Conservation (phyloP, 805 yeast species). For the Ogataea chonburiensis region DNA sequence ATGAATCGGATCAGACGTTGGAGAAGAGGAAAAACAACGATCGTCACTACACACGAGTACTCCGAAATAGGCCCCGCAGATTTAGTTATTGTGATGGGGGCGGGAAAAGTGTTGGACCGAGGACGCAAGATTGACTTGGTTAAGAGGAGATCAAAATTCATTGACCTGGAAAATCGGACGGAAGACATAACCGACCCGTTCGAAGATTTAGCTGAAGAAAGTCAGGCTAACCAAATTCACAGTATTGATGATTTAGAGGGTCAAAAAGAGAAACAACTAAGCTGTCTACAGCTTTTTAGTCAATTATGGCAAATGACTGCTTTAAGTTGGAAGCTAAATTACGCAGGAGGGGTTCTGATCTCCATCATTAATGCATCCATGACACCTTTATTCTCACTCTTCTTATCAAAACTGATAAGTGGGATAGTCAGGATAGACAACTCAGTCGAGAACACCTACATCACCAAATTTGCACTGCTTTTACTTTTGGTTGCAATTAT, state of each 20-base stretch:
- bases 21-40: constrained; percentile 71
- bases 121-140: constrained; percentile 4
- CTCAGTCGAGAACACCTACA: constrained; percentile 27
- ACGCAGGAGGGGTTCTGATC: constrained; percentile 51
- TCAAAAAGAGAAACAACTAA: constrained; percentile 7
- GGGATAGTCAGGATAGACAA: constrained; percentile 55
- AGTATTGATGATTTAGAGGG: constrained; percentile 11
- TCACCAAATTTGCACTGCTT: constrained; percentile 65
- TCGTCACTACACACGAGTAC: constrained; percentile 78
- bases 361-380: constrained; percentile 59
- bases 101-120: constrained; percentile 13
- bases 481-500: constrained; percentile 59
- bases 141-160: background rate
- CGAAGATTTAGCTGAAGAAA: background rate
- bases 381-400: constrained; percentile 76
- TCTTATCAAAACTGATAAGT: constrained; percentile 65
- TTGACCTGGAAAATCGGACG: background rate
- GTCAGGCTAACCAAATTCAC: background rate
- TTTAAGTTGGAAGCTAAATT: constrained; percentile 14
- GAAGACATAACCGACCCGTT: background rate
- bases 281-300: constrained; percentile 1
- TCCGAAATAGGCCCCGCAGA: constrained; percentile 57
- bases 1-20: constrained; percentile 52
- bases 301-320: constrained; percentile 12
- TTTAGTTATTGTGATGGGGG: constrained; percentile 48